These are phyloP conservation scores for Takashimella koratensis DNA, from an alignment of 1,284 basidiomycete species.

Conservation along the genomic window DNA sequence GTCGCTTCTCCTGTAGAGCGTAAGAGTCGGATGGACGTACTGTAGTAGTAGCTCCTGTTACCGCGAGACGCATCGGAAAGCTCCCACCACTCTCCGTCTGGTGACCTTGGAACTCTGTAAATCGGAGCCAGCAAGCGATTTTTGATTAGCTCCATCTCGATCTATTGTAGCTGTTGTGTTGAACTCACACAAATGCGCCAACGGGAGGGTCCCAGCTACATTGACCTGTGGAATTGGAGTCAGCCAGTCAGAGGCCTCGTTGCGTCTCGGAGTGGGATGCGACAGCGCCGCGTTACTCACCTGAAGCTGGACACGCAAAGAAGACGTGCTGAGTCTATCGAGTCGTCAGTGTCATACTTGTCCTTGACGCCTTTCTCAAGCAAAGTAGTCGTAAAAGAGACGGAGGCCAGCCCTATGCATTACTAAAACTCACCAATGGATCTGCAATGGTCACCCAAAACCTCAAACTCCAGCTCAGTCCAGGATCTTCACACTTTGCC, in stretches of 20 bases:
- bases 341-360: background rate
- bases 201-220: conserved; percentile 88
- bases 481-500: conserved; percentile 39
- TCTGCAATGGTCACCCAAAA: conserved; percentile 50
- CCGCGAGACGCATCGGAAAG: conserved; percentile 72
- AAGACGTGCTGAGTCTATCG: conserved; percentile 71
- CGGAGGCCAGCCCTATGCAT: background rate
- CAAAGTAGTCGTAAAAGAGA: background rate
- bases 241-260: background rate
- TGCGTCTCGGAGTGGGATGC: background rate
- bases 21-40: too few species aligned
- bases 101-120: conserved; percentile 72
- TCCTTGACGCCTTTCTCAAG: too few species aligned
- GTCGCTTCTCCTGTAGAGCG: background rate
- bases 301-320: conserved; percentile 79
- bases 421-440: conserved; percentile 32
- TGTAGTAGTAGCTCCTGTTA: conserved; percentile 85
- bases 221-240: conserved; percentile 60
- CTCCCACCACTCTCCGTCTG: conserved; percentile 94
- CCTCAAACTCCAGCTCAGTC: conserved; percentile 42
- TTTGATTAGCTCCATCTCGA: too few species aligned
- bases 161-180: too few species aligned
- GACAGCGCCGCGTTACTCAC: conserved; percentile 6
- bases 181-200: conserved; percentile 82
- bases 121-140: background rate